These are phyloP conservation scores for Bertia moriformis DNA, from an alignment of 2,329 filamentous ascomycete genomes.

Conservation along the genomic window DNA sequence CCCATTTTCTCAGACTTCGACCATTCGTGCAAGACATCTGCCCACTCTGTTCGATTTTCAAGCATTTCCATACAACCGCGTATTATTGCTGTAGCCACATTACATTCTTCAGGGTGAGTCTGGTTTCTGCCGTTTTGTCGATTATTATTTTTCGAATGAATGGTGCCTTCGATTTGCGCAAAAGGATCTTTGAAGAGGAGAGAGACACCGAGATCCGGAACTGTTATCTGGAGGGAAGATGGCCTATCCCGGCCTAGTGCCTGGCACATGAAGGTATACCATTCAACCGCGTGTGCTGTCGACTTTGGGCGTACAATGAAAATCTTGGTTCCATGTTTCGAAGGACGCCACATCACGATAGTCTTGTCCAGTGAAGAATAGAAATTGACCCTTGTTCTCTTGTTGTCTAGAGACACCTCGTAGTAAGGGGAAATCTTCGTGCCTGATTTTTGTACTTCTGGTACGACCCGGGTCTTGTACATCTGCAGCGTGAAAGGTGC, in stretches of 20 bases:
- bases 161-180: conserved; percentile 27
- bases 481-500: conserved; percentile 39
- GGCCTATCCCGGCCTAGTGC: conserved; percentile 39
- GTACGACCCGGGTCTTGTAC: conserved; percentile 46
- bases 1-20: conserved; percentile 40
- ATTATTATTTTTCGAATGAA: conserved; percentile 25
- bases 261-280: conserved; percentile 49
- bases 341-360: conserved; percentile 41
- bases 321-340: conserved; percentile 34
- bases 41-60: conserved; percentile 36
- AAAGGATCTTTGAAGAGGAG: conserved; percentile 44
- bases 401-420: conserved; percentile 34
- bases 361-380: conserved; percentile 52
- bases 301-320: conserved; percentile 45
- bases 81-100: conserved; percentile 40
- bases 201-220: conserved; percentile 45
- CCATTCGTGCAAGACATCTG: conserved; percentile 39
- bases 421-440: conserved; percentile 34
- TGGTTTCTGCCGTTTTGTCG: conserved; percentile 7
- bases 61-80: conserved; percentile 39
- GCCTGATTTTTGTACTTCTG: conserved; percentile 33
- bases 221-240: conserved; percentile 37
- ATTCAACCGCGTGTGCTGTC: conserved; percentile 42
- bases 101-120: conserved; percentile 29
- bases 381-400: conserved; percentile 37